Evolutionary conservation across 805 yeast species (phyloP), one percentile per base, ranked within the genome.

Genomic region (Grigorovia transvaalensis): DNA sequence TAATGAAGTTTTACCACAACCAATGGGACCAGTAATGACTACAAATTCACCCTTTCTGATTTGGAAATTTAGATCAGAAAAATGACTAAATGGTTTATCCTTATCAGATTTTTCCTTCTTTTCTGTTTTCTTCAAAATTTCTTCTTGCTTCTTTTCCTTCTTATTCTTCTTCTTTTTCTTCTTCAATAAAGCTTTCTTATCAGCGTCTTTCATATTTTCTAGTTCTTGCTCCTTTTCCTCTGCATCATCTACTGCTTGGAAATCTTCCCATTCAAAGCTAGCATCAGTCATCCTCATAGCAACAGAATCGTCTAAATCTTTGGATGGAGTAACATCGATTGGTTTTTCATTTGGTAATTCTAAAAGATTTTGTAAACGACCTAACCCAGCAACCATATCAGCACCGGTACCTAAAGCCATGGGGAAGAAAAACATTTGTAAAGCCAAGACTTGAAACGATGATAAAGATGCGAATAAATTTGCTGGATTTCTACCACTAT

Each of bases 1-100:
- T 27, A 88, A 69, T 0, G 93, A 84, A 0, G 90, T 73, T 63
- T 88, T 88, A 52, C 96, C 96, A 2, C 88, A 75, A 2, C 96
- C 96, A 60, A 88, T 85, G 1, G 82, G 68, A 15, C 96, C 96
- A 2, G 67, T 61, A 18, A 64, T 57, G 50, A 64, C 84, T 8
- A 88, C 70, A 49, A 89, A 79, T 61, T 87, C 95, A 20, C 86
- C 85, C 52, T 76, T 77, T 45, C 71, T 66, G 46, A 88, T 71
- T 1, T 67, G 62, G 19, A 88, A 65, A 56, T 80, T 72, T 53
- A 88, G 65, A 59, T 82, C 57, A n/a, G 45, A 58, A 52, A 61
- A 82, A 60, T 59, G 87, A 75, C 56, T 52, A 54, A 47, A 74
- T 55, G 46, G 38, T 47, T 50, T 46, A 29, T 48, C 46, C 5